Base-by-base conservation (phyloP, 192 early-diverging fungal genomes). In the Linnemannia schmuckeri region DNA sequence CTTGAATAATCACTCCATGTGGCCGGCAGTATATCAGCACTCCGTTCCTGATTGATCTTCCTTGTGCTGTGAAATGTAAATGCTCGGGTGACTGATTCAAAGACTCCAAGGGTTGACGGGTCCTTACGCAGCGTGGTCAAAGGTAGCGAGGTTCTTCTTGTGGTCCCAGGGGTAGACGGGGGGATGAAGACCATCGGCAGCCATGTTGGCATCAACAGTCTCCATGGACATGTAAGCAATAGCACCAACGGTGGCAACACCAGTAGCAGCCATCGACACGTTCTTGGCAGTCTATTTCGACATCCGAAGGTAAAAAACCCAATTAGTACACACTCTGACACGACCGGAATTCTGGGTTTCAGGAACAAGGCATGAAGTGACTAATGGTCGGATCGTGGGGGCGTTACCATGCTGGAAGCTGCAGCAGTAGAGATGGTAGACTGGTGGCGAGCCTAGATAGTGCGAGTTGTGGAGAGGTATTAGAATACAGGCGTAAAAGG, bases 131-230 rank as follows among this genome's bases (percentile, higher is more conserved):
- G 96, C 95, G 79, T 98, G 97, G 88, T 99, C 98, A 91, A 95
- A 99, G 61, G 97, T 97, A 75, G 94, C 94, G 76, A 95, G 91
- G 79, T 92, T 92, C 81, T 91, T 94, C 77, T 93, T 93, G 90
- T 97, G 96, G 30, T 96, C 93, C 95, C 96, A 99, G 49, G 96
- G 96, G 92, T 95, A 94, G 79, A 92, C 91, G 2, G 98, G 95
- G 68, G 97, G 87, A 89, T 99, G 98, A 76, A 98, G 91, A 54
- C 98, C 98, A 79, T 98, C 95, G 66, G 96, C 97, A 77, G 95
- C 94, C 93, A 96, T 96, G 88, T 94, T 94, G 84, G 96, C 94
- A 86, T 93, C 92, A 33, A 93, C 92, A 61, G 91, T 70, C 38
- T 87, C 85, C 85, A 87, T 87, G 4, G 85, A 78, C 12, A 81